These are phyloP conservation scores for Mycena metata DNA, from an alignment of 768 basidiomycete species.

Conservation along the genomic window DNA sequence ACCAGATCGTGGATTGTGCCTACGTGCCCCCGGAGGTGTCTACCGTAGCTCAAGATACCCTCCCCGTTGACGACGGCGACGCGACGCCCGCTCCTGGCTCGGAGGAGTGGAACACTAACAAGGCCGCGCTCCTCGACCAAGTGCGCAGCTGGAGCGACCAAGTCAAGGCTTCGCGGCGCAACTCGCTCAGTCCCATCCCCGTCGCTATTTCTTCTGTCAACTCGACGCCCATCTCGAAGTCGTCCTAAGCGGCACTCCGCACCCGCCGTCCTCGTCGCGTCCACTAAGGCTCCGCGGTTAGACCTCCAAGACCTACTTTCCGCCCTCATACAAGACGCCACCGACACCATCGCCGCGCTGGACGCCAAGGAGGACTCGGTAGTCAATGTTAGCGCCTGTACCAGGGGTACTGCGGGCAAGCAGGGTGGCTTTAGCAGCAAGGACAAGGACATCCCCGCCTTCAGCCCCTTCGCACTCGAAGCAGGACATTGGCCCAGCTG, in stretches of 20 bases:
- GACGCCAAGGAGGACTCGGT: background rate
- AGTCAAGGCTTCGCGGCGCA: slow-evolving; percentile 3
- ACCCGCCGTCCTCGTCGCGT: slow-evolving; percentile 11
- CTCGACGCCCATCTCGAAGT: background rate
- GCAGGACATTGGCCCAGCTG: background rate
- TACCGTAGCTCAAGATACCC: no score
- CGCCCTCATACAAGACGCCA: background rate
- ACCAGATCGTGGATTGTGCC: no score
- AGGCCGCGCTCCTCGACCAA: slow-evolving; percentile 1
- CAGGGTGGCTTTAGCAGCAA: background rate
- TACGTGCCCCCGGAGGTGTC: no score
- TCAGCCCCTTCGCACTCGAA: slow-evolving; percentile 20
- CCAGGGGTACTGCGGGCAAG: no score
- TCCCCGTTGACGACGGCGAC: background rate
- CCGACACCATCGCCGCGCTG: slow-evolving; percentile 12
- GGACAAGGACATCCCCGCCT: background rate
- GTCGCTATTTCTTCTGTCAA: background rate
- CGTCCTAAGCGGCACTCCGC: slow-evolving; percentile 11
- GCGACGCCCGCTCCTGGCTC: slow-evolving; percentile 12
- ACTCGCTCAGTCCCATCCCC: background rate
- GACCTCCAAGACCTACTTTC: slow-evolving; percentile 8
- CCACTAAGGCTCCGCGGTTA: background rate
- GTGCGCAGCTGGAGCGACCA: slow-evolving; percentile 5
- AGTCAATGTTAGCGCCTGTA: background rate
- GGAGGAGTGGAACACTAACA: slow-evolving; percentile 3